These are phyloP conservation scores for Juglanconis juglandina DNA, from an alignment of 2,329 filamentous ascomycete species.

Conservation along the genomic window DNA sequence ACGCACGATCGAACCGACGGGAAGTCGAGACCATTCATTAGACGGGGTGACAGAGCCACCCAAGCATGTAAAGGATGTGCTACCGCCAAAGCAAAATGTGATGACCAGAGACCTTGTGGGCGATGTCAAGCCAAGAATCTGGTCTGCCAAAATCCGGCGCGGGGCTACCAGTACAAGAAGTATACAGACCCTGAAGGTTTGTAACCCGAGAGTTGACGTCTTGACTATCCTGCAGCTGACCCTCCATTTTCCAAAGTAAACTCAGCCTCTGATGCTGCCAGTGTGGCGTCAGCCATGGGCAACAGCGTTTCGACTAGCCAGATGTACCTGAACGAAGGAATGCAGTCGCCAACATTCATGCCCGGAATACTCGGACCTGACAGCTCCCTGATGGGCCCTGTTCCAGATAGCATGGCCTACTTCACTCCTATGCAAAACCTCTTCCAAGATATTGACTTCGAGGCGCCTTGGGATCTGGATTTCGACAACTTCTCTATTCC, in stretches of 20 bases:
- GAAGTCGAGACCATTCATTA: constrained; percentile 25
- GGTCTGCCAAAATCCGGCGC: constrained; percentile 22
- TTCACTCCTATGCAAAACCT: constrained; percentile 27
- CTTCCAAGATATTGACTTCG: constrained; percentile 32
- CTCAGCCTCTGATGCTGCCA: constrained; percentile 2
- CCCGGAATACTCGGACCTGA: constrained; percentile 6
- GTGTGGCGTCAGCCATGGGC: neutral
- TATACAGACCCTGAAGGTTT: constrained; percentile 17
- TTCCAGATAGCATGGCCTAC: constrained; percentile 23
- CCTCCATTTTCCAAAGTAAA: neutral
- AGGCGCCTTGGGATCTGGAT: constrained; percentile 29
- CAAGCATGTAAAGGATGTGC: constrained; percentile 27
- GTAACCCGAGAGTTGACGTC: constrained; percentile 3
- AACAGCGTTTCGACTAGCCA: neutral
- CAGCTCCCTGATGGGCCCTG: constrained; percentile 23
- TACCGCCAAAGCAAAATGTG: constrained; percentile 28
- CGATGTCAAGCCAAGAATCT: constrained; percentile 25
- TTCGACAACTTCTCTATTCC: constrained; percentile 29
- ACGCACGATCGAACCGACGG: constrained; percentile 28
- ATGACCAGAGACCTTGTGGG: constrained; percentile 28
- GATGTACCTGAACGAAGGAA: neutral
- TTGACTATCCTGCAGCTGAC: constrained; percentile 4
- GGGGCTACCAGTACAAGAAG: constrained; percentile 20
- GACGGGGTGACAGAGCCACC: constrained; percentile 26
- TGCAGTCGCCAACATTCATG: constrained; percentile 7